Evolutionary conservation across 179 eudicot genomes (phyloP), one percentile per base, ranked within the genome.

Genomic region (Heliamphora pulchella): DNA sequence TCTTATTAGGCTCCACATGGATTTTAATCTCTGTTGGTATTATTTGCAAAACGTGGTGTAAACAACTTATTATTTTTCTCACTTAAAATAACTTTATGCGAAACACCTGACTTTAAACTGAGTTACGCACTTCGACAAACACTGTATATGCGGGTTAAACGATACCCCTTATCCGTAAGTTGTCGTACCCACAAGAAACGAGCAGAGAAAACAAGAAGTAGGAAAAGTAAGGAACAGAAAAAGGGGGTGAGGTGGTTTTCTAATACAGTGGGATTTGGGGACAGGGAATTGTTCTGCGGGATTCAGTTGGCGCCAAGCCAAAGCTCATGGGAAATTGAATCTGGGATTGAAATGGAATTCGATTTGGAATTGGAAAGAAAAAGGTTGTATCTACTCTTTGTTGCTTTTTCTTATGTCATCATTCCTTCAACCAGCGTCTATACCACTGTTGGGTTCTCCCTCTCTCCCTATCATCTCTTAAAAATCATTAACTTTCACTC

Each of bases 281-380:
- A 3, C 2, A 39, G 14, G 61, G 39, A 48, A 7, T 72, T 48
- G 15, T 50, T 17, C 3, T 15, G 13, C 5, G 3, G 76, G 3
- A 46, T 20, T 47, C 75, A 48, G 75, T 73, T 73, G 76, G 76
- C 62, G 57, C 76, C 76, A 73, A 73, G 22, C 53, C 61, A 73
- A 54, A 22, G 20, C 18, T 43, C 63, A 58, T 22, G 61, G 62
- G 22, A 55, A 22, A 54, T 18, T 71, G 74, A 3, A 71, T 15
- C 14, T 71, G 74, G 57, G 74, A 44, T 46, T 47, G 74, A 41
- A 67, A 67, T 41, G 14, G 58, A 47, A 71, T 13, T 63, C 39
- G 67, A 8, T 41, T 46, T 18, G 39, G 20, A n/a, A 47, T 46
- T 18, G 55, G 14, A 18, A 22, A 31, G 31, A 31, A 31, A 31